phyloP scores from a whole-genome alignment of 768 basidiomycete genomes.

The Lentinula detonsa region DNA sequence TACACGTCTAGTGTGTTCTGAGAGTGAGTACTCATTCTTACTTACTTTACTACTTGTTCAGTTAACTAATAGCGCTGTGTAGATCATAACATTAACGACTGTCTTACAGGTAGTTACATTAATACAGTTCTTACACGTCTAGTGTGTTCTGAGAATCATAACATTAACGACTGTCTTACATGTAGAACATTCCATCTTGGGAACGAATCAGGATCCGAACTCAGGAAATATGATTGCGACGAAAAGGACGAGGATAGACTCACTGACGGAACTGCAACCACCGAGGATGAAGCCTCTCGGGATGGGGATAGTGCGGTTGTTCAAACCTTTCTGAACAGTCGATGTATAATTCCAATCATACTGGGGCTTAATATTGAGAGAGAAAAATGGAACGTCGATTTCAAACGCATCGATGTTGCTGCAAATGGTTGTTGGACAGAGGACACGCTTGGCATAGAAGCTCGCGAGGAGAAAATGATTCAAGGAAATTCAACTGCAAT shows the following conservation, averaged over 20 bases:
- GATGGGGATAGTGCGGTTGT: constrained; percentile 16
- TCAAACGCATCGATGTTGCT: background rate
- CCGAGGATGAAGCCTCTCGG: constrained; percentile 23
- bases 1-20: too few species aligned
- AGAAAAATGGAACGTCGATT: constrained; percentile 1
- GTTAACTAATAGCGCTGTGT: too few species aligned
- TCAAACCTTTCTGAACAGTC: constrained; percentile 19
- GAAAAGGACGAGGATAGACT: background rate
- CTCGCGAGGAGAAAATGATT: background rate
- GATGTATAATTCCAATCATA: constrained; percentile 26
- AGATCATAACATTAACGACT: too few species aligned
- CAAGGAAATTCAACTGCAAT: too few species aligned
- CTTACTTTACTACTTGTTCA: too few species aligned
- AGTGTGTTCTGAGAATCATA: too few species aligned
- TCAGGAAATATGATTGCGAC: background rate
- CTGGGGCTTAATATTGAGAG: background rate
- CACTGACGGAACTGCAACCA: constrained; percentile 23
- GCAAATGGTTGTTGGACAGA: background rate
- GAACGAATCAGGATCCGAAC: background rate
- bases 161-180: too few species aligned
- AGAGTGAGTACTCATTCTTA: too few species aligned
- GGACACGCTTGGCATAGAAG: too few species aligned
- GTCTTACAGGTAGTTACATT: too few species aligned
- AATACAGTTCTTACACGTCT: too few species aligned
- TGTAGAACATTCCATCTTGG: constrained; percentile 24